phyloP scores from a whole-genome alignment of 495 filamentous ascomycete species.

The Amniculicola lignicola region DNA sequence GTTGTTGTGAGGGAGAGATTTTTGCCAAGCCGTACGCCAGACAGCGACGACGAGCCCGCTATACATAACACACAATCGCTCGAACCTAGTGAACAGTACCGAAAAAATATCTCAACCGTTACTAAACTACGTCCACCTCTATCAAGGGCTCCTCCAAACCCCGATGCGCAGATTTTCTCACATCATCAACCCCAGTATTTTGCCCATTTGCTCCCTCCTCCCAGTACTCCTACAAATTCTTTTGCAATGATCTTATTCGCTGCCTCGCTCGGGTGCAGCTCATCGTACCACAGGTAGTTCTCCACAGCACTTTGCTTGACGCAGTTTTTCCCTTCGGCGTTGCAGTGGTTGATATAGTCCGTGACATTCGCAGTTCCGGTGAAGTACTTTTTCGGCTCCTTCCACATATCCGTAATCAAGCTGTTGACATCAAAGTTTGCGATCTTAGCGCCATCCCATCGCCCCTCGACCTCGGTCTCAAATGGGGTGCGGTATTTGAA shows the following conservation, averaged over 20 bases:
- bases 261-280: constrained; percentile 65
- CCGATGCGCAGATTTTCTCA: too few relatives aligned
- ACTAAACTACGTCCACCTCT: too few relatives aligned
- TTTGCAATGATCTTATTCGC: constrained; percentile 53
- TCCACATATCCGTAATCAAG: constrained; percentile 62
- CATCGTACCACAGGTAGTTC: constrained; percentile 57
- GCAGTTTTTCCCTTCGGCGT: constrained; percentile 39
- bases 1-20: too few relatives aligned
- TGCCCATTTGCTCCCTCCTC: constrained; percentile 56
- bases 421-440: constrained; percentile 63
- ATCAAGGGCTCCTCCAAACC: too few relatives aligned
- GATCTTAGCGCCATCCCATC: constrained; percentile 57
- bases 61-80: too few relatives aligned
- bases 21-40: too few relatives aligned
- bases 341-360: constrained; percentile 55
- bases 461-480: constrained; percentile 49
- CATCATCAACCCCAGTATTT: constrained; percentile 56
- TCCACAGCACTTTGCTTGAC: constrained; percentile 35
- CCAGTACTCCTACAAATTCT: constrained; percentile 59
- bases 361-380: constrained; percentile 59
- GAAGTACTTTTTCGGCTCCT: constrained; percentile 56
- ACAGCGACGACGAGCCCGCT: too few relatives aligned
- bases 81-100: too few relatives aligned
- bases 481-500: constrained; percentile 60
- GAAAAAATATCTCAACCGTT: too few relatives aligned